Percentiles rank a stretch among this genome's conserved stretches.
Evolutionary conservation across 768 basidiomycete genomes (phyloP).

Genomic region (Phanerochaete sordida): DNA sequence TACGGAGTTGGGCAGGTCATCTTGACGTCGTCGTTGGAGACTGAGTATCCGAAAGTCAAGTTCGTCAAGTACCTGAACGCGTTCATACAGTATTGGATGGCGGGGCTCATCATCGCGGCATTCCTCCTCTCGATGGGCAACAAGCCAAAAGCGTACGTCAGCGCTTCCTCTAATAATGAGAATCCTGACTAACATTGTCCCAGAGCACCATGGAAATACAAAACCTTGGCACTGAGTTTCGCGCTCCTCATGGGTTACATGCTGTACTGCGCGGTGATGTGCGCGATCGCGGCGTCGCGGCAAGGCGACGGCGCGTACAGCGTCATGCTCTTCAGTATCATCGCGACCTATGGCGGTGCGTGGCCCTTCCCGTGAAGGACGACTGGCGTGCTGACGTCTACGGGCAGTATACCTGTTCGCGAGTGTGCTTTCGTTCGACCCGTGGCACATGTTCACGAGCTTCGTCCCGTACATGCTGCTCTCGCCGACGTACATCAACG

Average conservation of each 20-base stretch:
- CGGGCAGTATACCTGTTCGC: constrained; percentile 66
- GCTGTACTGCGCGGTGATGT: constrained; percentile 77
- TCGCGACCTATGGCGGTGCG: constrained; percentile 81
- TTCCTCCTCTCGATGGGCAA: constrained; percentile 98
- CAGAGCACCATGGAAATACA: constrained; percentile 86
- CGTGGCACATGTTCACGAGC: constrained; percentile 94
- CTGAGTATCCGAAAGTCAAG: constrained; percentile 56
- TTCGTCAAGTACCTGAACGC: constrained; percentile 74
- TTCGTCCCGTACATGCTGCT: constrained; percentile 86
- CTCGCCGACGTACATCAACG: constrained; percentile 76
- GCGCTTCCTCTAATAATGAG: neutral
- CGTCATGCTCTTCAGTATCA: constrained; percentile 79
- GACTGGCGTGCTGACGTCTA: neutral
- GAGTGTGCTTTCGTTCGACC: constrained; percentile 84
- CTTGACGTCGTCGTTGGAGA: constrained; percentile 84
- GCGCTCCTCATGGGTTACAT: constrained; percentile 82
- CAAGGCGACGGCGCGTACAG: constrained; percentile 66
- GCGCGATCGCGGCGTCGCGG: constrained; percentile 66
- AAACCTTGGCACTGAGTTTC: constrained; percentile 67
- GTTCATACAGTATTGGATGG: constrained; percentile 64
- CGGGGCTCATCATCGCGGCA: constrained; percentile 79
- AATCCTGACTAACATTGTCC: neutral
- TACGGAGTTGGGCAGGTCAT: constrained; percentile 53
- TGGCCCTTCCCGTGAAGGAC: too few species aligned
- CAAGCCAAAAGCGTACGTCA: constrained; percentile 72